Base-by-base conservation (phyloP, 2,329 filamentous ascomycete genomes). In the Aphanocladium album region DNA sequence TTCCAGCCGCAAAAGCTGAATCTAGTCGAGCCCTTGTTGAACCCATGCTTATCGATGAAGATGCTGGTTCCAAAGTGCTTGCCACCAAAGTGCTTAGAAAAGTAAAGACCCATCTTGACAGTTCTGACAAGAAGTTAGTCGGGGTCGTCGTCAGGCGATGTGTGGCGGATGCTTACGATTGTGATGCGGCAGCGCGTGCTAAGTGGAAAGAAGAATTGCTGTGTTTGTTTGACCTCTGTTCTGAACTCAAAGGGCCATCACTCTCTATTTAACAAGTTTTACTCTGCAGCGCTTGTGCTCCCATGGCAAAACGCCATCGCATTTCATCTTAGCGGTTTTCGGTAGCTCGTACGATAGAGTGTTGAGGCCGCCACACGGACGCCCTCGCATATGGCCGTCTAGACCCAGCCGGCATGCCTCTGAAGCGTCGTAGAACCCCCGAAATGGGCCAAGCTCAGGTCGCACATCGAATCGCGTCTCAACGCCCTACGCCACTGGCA, bases 51-150 rank as follows among this genome's bases (percentile, higher is more conserved):
- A 67, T 78, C 74, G 21, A 76, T 77, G 37, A 74, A 72, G 57
- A 83, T 71, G 67, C 72, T 80, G 37, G 80, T 82, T 64, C 80
- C 80, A 64, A 82, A 77, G 66, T 79, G 79, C 37, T 76, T 75
- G 57, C 76, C 75, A 64, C 80, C 80, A 64, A 83, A 57, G 54
- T 70, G 69, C 65, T 79, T 81, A 58, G 71, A 71, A 67, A 77
- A 81, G 69, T 78, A 79, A 60, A 83, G 70, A 61, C 75, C 77
- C 79, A 82, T 82, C 12, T 25, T 46, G 9, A 30, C 43, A 3
- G 14, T 35, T 49, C 39, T 55, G 16, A 1, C 27, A 25, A 19
- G 6, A 12, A 23, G 5, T 57, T 47, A 57, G 30, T 27, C 7
- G 30, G 1, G 51, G 9, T 23, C 2, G 21, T 54, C 25, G 35